phyloP scores from a whole-genome alignment of 208 protist genomes.

The Trichomonas vaginalis region DNA sequence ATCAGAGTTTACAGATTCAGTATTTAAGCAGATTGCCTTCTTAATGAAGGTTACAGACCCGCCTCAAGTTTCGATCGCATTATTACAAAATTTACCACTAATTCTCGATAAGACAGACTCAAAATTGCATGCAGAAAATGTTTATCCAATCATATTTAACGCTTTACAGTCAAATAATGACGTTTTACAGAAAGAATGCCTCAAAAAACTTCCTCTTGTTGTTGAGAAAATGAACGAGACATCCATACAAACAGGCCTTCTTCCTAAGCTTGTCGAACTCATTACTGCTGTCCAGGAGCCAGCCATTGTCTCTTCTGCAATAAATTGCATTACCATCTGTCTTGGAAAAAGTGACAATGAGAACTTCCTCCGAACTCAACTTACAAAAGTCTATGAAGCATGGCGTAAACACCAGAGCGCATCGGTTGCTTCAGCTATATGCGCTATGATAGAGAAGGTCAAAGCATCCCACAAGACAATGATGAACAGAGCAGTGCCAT shows the following conservation, averaged over 20 bases:
- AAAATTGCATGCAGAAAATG: not conserved
- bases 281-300: not conserved
- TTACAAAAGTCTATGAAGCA: not conserved
- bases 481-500: not conserved
- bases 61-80: not conserved
- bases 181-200: not conserved
- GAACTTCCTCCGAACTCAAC: not conserved
- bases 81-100: not conserved
- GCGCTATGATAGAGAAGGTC: not conserved
- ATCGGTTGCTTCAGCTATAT: not conserved
- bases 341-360: not conserved
- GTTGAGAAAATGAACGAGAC: not conserved
- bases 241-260: not conserved
- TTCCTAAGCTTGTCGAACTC: not conserved
- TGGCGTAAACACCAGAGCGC: not conserved
- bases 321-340: not conserved
- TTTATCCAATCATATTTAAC: not conserved
- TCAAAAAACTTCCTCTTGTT: not conserved
- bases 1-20: not conserved
- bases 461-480: not conserved
- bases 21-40: not conserved
- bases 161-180: not conserved
- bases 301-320: no score
- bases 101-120: not conserved
- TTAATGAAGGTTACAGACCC: not conserved